Evolutionary conservation across 805 yeast species (phyloP), one percentile per base, ranked within the genome.

Genomic region (Hyphopichia homilentoma): DNA sequence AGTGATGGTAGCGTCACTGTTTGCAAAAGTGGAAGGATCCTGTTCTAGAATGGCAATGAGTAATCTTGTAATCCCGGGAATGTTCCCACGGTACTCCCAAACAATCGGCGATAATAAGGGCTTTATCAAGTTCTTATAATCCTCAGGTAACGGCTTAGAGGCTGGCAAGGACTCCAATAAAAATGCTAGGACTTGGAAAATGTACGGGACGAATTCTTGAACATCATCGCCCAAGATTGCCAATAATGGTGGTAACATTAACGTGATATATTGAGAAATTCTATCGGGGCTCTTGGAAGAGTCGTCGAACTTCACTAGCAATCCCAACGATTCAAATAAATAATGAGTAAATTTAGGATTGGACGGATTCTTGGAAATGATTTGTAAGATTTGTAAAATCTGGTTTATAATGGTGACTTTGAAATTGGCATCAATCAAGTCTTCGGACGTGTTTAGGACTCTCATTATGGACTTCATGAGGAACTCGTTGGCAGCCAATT

Each of bases 311-410:
- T 81, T 80, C 37, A 89, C 62, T 30, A 89, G 62, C 4, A 81
- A 81, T 16, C 93, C 90, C 37, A 93, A 69, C 6, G 95, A 73
- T 65, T 93, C 99, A 55, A 93, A 93, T 4, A 84, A 70, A 52
- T 80, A 94, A 58, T 93, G 98, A 5, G 88, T 76, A 51, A 93
- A 93, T 47, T 81, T 77, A 27, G 99, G 98, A 59, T 93, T 93
- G 4, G 97, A 85, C 5, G 99, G 99, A 50, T 93, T 93, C 46
- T 79, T 80, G 16, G 88, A 68, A 34, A 89, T 87, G 11, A 78
- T 75, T 11, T 68, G 70, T 30, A 89, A 68, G 29, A 93, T 84
- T 32, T 72, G 65, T 27, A 89, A 59, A 26, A 90, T 64, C 52
- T 89, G 89, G 21, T 73, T 68, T 22, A 86, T 63, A 16, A 74